Evolutionary conservation across 768 basidiomycete species (phyloP).

Genomic region (Glaciozyma martinii): DNA sequence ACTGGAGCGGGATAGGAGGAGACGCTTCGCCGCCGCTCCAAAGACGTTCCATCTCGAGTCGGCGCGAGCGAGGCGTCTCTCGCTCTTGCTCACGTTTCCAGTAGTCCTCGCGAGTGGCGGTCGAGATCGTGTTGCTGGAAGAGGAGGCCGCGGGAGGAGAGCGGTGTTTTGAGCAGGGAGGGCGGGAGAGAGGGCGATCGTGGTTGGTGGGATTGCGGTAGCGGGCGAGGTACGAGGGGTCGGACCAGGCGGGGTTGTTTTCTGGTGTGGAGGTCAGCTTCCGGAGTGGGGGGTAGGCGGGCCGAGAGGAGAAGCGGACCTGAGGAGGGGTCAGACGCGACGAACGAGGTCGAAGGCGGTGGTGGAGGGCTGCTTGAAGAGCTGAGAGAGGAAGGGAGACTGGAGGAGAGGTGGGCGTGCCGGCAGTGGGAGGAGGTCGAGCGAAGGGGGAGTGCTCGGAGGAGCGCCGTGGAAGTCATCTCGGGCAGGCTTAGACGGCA

Average conservation of each 20-base stretch:
- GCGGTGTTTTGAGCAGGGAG: too few relatives aligned
- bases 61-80: constrained; percentile 11
- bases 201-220: constrained; percentile 17
- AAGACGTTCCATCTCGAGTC: constrained; percentile 28
- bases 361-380: too few relatives aligned
- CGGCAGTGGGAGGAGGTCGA: too few relatives aligned
- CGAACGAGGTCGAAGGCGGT: too few relatives aligned
- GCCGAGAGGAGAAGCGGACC: too few relatives aligned
- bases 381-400: too few relatives aligned
- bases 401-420: too few relatives aligned
- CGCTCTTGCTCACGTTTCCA: neutral
- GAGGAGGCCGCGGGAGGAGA: neutral
- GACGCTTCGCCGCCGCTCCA: constrained; percentile 29
- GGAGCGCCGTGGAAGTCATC: too few relatives aligned
- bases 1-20: constrained; percentile 23
- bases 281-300: too few relatives aligned
- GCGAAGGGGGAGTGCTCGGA: too few relatives aligned
- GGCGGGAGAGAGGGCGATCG: constrained; percentile 11
- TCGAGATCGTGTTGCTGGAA: neutral
- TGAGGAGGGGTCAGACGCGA: too few relatives aligned
- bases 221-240: constrained; percentile 20
- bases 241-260: constrained; percentile 15
- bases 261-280: neutral
- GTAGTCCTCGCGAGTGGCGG: neutral
- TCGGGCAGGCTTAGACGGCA: too few relatives aligned